These are phyloP conservation scores for Ailanthus altissimus DNA, from an alignment of 345 rosid genomes.

Conservation along the genomic window DNA sequence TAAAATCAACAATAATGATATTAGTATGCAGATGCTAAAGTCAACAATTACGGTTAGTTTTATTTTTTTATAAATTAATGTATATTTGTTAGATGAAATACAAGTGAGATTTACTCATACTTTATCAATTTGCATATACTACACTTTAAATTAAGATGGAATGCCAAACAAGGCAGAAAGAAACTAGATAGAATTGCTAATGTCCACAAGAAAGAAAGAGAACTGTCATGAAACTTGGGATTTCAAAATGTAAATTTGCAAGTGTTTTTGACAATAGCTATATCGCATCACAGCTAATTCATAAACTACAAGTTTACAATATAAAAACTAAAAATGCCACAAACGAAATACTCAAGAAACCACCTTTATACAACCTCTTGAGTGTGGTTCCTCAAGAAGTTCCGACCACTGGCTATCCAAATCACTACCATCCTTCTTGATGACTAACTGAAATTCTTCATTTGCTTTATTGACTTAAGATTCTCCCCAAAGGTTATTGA, in stretches of 20 bases:
- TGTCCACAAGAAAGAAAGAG: not conserved
- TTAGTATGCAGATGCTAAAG: too few relatives aligned
- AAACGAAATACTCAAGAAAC: constrained; percentile 18
- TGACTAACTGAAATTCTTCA: constrained; percentile 59
- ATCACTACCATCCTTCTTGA: constrained; percentile 54
- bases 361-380: constrained; percentile 74
- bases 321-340: not conserved
- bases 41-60: too few relatives aligned
- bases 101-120: too few relatives aligned
- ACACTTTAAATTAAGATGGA: not conserved
- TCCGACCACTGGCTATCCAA: constrained; percentile 62
- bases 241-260: not conserved
- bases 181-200: not conserved
- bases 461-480: constrained; percentile 56
- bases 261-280: not conserved
- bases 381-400: constrained; percentile 72
- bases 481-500: constrained; percentile 64
- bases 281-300: not conserved
- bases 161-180: not conserved
- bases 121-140: too few relatives aligned
- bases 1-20: too few relatives aligned
- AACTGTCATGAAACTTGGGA: not conserved
- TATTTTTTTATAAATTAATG: too few relatives aligned
- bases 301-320: not conserved
- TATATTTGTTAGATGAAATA: too few relatives aligned